Base-by-base conservation (phyloP, 2,329 filamentous ascomycete genomes). In the Fusarium secorum region DNA sequence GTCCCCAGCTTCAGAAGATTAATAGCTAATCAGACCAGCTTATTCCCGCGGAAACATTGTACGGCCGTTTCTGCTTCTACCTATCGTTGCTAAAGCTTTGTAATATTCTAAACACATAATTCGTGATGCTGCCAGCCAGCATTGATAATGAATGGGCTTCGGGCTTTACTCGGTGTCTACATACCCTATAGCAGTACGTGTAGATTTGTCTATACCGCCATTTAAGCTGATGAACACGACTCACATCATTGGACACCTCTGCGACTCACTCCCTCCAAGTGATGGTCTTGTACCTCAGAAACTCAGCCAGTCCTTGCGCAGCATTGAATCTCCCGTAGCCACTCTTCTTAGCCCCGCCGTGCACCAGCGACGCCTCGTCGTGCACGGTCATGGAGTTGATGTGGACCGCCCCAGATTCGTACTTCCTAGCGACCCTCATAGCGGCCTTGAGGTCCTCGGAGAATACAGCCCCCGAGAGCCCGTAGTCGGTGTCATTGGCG, bases 401-500 rank as follows among this genome's bases (percentile, higher is more conserved):
- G 74, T 91, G 90, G 32, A 89, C 87, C 6, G 87, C 87, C 5
- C 89, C 93, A 26, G 86, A 85, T 76, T 95, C 88, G 60, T 91
- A 87, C 59, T 83, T 82, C 71, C 81, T 84, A 4, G 89, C 89
- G 15, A 92, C 78, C 11, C 85, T 81, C 71, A 92, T 75, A 0
- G 84, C 90, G 33, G 83, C 81, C 48, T 83, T 80, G 56, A 95
- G 79, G 75, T 93, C 89, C 73, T 86, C 82, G 0, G 92, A 93
- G 78, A 93, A 96, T 5, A 96, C 86, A 0, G 92, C 87, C 6
- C 88, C 85, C 6, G 85, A 84, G 10, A 97, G 86, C 4, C 93
- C 93, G 77, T 94, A 95, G 58, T 93, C 91, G 8, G 90, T 93
- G 73, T 95, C 91, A 77, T 96, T 96, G 13, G 92, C 92, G 28